Evolutionary conservation across 169 alveolate genomes (phyloP).

Genomic region (Plasmodium reichenowi): DNA sequence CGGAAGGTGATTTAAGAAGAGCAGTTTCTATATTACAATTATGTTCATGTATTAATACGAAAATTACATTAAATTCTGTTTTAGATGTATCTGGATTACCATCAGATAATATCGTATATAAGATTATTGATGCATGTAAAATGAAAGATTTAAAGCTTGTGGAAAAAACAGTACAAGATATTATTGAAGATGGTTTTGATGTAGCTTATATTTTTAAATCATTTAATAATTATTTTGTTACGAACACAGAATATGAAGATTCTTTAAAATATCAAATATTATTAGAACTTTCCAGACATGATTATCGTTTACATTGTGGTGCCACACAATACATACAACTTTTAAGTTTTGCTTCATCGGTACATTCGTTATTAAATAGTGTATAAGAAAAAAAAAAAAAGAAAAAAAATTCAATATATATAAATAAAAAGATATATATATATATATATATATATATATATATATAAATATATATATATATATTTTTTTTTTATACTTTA

Average conservation of each 20-base stretch:
- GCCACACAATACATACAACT: slow-evolving; percentile 64
- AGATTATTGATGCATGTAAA: slow-evolving; percentile 76
- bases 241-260: slow-evolving; percentile 35
- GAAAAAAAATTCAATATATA: too few relatives aligned
- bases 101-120: slow-evolving; percentile 57
- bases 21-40: slow-evolving; percentile 95
- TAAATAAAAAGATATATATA: too few relatives aligned
- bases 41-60: slow-evolving; percentile 78
- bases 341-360: slow-evolving; percentile 53
- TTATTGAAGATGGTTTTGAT: slow-evolving; percentile 72
- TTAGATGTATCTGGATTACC: slow-evolving; percentile 80
- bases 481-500: too few relatives aligned
- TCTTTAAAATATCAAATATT: slow-evolving; percentile 49
- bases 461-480: too few relatives aligned
- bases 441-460: too few relatives aligned
- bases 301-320: slow-evolving; percentile 59
- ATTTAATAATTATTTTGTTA: slow-evolving; percentile 55
- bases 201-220: slow-evolving; percentile 72
- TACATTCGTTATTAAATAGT: slow-evolving; percentile 43
- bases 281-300: slow-evolving; percentile 58
- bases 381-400: not conserved
- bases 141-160: slow-evolving; percentile 55
- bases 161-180: slow-evolving; percentile 65
- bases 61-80: slow-evolving; percentile 71
- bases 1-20: slow-evolving; percentile 97